Conservation (phyloP, 306 rosid genomes). For the Senna tora region DNA sequence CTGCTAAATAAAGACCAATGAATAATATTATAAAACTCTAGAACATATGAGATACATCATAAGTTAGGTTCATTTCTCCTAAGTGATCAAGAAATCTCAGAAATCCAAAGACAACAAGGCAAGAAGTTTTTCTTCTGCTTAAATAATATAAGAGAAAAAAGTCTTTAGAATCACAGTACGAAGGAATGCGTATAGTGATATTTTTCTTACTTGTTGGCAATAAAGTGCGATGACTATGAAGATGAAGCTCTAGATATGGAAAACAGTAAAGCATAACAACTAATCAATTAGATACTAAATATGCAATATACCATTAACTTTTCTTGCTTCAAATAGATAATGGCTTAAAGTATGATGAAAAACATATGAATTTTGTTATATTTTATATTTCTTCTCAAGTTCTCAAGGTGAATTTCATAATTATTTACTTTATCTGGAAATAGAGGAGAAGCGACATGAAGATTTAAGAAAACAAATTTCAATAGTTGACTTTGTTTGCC, state of each 20-base stretch:
- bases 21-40: not conserved
- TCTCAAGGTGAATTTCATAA: not conserved
- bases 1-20: not conserved
- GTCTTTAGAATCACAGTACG: slow-evolving; percentile 7
- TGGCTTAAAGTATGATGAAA: not conserved
- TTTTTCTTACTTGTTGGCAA: slow-evolving; percentile 12
- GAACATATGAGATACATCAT: not conserved
- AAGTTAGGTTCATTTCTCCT: not conserved
- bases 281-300: slow-evolving; percentile 5
- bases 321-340: not conserved
- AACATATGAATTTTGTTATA: not conserved
- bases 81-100: not conserved
- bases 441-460: too few relatives aligned
- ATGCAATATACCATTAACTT: slow-evolving; percentile 3
- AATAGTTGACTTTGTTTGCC: not conserved
- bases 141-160: not conserved
- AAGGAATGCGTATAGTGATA: not conserved
- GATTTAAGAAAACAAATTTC: not conserved
- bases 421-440: too few relatives aligned
- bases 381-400: not conserved
- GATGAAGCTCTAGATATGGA: not conserved
- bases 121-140: not conserved
- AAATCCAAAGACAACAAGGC: not conserved
- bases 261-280: not conserved
- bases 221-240: not conserved